Base-by-base conservation (phyloP, 176 grass and related monocot genomes). In the Zoysia pacifica region DNA sequence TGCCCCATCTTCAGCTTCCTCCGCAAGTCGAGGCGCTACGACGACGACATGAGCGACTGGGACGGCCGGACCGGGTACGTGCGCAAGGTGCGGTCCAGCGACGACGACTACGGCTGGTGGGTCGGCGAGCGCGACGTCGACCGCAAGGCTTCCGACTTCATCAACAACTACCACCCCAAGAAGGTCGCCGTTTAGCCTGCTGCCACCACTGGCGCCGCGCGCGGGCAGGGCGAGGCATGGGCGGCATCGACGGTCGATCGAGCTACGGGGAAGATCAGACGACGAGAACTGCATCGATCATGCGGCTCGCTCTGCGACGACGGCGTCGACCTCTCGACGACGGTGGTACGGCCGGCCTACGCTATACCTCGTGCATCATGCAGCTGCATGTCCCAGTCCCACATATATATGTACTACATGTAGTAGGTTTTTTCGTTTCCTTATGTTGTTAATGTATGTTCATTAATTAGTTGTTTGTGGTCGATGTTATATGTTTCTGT, bases 121-220 rank as follows among this genome's bases (percentile, higher is more conserved):
- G 76, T 94, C 50, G 89, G 92, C 41, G 92, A 91, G 64, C 89
- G 86, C 48, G 80, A 91, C 81, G 92, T 94, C 80, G 92, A 94
- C 84, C 70, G 80, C 76, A 94, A 83, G 86, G 92, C 92, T 62
- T 77, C 77, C 52, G 86, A 86, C 78, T 94, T 79, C 92, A 94
- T 94, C 81, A 79, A 88, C 58, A 75, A 62, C 51, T 91, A 91
- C 92, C 81, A 94, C 71, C 83, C 87, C 67, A 88, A 42, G 70
- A 86, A 86, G 77, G 76, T 75, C 39, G 36, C 81, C 65, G 64
- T 13, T 62, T 85, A 81, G 48, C 48, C 9, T 10, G 48, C 48
- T 16, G 1, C 12, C 0, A 4, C 51, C 3, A 36, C 59, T 2
- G 9, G 4, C 19, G 20, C 58, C 19, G 20, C 58, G 58, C 58